These are phyloP conservation scores for Evernia prunastri DNA, from an alignment of 495 filamentous ascomycete genomes.

Conservation along the genomic window DNA sequence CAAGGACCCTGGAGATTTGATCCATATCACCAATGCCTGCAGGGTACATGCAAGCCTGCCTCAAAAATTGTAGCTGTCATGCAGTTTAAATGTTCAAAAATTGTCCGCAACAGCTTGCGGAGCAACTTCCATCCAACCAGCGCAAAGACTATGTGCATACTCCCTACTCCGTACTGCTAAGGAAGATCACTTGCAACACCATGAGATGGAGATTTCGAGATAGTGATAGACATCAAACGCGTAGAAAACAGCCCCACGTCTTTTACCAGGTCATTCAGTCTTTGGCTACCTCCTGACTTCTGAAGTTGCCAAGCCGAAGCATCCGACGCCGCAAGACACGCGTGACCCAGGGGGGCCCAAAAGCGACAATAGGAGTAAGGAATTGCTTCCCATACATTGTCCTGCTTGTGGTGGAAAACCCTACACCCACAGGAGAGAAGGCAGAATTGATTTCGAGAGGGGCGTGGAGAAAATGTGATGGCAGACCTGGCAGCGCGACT, in stretches of 20 bases:
- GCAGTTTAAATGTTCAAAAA: background rate
- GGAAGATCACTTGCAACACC: background rate
- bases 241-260: background rate
- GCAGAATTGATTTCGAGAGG: background rate
- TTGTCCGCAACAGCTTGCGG: background rate
- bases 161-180: background rate
- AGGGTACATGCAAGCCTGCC: background rate
- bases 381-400: background rate
- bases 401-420: background rate
- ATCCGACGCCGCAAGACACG: background rate
- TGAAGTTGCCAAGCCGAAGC: background rate
- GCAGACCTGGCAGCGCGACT: slow-evolving; percentile 23
- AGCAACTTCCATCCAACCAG: background rate
- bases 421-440: background rate
- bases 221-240: background rate
- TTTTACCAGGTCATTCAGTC: background rate
- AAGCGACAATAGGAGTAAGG: background rate
- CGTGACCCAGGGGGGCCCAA: background rate
- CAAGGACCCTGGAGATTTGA: background rate
- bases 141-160: background rate
- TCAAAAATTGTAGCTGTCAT: background rate
- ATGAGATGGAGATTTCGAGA: too few species aligned
- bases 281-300: background rate
- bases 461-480: slow-evolving; percentile 16
- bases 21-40: background rate